These are phyloP conservation scores for Sporothrix schenckii DNA, from an alignment of 2,329 filamentous ascomycete species.

Conservation along the genomic window DNA sequence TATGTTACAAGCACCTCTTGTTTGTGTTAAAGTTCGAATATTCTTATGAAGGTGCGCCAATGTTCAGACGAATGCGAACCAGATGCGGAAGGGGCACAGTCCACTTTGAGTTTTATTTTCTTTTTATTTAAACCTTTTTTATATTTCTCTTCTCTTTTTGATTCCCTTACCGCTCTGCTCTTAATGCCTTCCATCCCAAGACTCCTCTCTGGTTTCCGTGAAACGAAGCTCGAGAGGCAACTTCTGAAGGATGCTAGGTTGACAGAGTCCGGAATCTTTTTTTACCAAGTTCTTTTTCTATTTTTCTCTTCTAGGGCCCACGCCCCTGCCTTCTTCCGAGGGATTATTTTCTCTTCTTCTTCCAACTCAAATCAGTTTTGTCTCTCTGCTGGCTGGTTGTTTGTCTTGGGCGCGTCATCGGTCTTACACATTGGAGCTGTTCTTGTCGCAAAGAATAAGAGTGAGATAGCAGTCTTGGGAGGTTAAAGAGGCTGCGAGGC, in stretches of 20 bases:
- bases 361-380: neutral
- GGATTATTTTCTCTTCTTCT: conserved; percentile 4
- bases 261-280: conserved; percentile 8
- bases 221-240: neutral
- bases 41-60: neutral
- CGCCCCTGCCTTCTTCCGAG: neutral
- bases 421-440: neutral
- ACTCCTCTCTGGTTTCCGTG: conserved; percentile 11
- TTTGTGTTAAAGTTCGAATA: neutral
- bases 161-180: conserved; percentile 11
- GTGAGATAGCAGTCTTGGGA: neutral
- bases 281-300: neutral
- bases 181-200: neutral
- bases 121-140: neutral
- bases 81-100: neutral
- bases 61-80: neutral
- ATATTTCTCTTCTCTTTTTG: conserved; percentile 6
- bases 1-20: neutral
- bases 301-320: conserved; percentile 12
- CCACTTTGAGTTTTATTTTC: conserved; percentile 1
- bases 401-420: neutral
- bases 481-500: neutral
- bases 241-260: neutral
- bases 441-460: neutral
- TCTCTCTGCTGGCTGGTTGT: neutral